These are phyloP conservation scores for Xerocomellus intermedius DNA, from an alignment of 768 basidiomycete genomes.

Conservation along the genomic window DNA sequence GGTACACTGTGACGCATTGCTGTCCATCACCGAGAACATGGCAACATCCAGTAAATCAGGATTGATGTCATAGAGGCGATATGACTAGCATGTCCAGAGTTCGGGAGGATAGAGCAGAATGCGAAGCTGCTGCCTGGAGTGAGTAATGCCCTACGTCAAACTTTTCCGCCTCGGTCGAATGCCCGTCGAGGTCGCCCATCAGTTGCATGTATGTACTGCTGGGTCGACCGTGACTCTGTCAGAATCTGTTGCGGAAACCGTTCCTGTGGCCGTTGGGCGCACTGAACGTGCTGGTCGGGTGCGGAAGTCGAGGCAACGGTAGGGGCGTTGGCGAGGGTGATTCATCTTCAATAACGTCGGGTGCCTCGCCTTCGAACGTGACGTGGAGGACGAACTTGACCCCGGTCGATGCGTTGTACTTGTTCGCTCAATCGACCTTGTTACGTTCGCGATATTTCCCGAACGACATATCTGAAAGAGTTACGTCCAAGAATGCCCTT, in stretches of 20 bases:
- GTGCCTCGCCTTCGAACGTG: neutral
- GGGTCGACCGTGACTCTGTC: conserved; percentile 36
- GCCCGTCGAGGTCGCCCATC: conserved; percentile 17
- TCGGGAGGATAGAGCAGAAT: conserved; percentile 75
- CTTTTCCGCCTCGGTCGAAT: conserved; percentile 1
- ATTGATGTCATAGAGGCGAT: conserved; percentile 64
- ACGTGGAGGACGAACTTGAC: neutral
- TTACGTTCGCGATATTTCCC: conserved; percentile 39
- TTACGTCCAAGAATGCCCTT: conserved; percentile 51
- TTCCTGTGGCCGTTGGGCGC: conserved; percentile 35
- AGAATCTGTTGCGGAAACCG: conserved; percentile 40
- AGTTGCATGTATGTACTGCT: conserved; percentile 42
- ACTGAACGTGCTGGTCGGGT: too few relatives aligned
- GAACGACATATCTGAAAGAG: conserved; percentile 46
- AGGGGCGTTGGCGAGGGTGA: neutral
- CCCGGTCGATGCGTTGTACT: conserved; percentile 2
- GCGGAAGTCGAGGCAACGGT: conserved; percentile 5
- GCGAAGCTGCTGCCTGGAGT: conserved; percentile 67
- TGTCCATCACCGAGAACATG: conserved; percentile 41
- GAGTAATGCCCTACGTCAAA: conserved; percentile 64
- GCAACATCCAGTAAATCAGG: conserved; percentile 62
- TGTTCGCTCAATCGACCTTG: conserved; percentile 15
- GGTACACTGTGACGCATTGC: conserved; percentile 29
- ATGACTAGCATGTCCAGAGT: conserved; percentile 46
- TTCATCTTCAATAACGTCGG: neutral